Conservation (phyloP, 805 yeast species). For the Saccharomycopsis malanga region DNA sequence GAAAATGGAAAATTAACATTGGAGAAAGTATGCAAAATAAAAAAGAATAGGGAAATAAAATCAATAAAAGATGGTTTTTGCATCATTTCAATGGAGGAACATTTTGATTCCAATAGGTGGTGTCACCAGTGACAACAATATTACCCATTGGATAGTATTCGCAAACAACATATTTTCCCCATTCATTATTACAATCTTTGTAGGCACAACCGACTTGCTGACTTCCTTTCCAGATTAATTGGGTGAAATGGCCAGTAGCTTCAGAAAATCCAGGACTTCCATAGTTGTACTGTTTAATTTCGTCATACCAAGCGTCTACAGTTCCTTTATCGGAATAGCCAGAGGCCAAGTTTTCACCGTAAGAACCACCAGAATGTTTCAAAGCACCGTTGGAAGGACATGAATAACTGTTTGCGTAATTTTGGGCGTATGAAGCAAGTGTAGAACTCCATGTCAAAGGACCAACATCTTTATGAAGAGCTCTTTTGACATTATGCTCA, state of each 20-base stretch:
- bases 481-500: conserved; percentile 46
- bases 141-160: conserved; percentile 57
- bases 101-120: conserved; percentile 27
- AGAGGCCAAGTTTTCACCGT: conserved; percentile 74
- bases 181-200: conserved; percentile 38
- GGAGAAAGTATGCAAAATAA: too few species aligned
- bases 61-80: too few species aligned
- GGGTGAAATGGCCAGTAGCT: conserved; percentile 69
- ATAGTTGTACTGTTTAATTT: conserved; percentile 50
- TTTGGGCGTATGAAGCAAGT: conserved; percentile 45
- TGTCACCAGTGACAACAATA: conserved; percentile 34
- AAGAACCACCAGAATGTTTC: conserved; percentile 56
- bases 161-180: conserved; percentile 63
- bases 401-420: conserved; percentile 48
- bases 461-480: conserved; percentile 36
- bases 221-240: conserved; percentile 61
- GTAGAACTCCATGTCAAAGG: conserved; percentile 43
- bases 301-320: conserved; percentile 70
- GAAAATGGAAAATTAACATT: too few species aligned
- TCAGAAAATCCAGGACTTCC: conserved; percentile 43
- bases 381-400: conserved; percentile 46
- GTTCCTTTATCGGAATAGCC: conserved; percentile 44
- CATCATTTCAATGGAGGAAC: conserved; percentile 13
- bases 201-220: conserved; percentile 61
- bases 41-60: too few species aligned